These are phyloP conservation scores for Verticillium isaacii DNA, from an alignment of 2,329 filamentous ascomycete species.

Conservation along the genomic window DNA sequence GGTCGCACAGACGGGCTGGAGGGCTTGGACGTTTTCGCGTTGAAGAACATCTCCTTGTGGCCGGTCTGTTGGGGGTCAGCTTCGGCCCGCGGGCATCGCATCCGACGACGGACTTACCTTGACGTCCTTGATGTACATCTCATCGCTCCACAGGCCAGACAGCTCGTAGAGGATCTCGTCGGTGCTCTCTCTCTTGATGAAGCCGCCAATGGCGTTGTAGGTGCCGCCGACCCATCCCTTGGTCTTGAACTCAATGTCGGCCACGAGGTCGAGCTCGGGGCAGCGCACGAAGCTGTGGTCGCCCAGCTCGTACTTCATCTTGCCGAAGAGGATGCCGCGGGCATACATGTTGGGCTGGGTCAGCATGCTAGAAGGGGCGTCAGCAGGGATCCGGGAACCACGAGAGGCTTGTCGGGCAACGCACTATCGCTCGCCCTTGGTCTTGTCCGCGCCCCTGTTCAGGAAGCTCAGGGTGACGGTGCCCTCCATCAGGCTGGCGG, in stretches of 20 bases:
- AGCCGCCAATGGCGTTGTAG: constrained; percentile 92
- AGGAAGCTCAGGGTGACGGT: constrained; percentile 80
- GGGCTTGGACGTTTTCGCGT: constrained; percentile 74
- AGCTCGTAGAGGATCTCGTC: constrained; percentile 88
- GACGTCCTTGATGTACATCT: constrained; percentile 88
- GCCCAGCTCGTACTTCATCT: constrained; percentile 99
- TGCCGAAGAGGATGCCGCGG: constrained; percentile 91
- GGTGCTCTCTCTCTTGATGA: constrained; percentile 81
- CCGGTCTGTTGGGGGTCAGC: constrained; percentile 58
- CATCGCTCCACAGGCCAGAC: constrained; percentile 86
- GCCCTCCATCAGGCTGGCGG: constrained; percentile 97
- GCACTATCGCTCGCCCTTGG: constrained; percentile 81
- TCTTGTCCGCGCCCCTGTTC: constrained; percentile 65
- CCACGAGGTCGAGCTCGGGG: constrained; percentile 78
- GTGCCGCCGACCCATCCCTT: constrained; percentile 96
- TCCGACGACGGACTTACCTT: constrained; percentile 49
- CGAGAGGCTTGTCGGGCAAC: constrained; percentile 26
- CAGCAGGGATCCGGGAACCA: constrained; percentile 5
- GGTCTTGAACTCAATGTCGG: constrained; percentile 96
- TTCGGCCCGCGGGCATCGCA: background rate
- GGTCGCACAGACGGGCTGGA: constrained; percentile 70
- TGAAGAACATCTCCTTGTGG: constrained; percentile 84
- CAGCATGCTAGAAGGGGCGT: constrained; percentile 58
- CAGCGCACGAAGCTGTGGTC: constrained; percentile 93
- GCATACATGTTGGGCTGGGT: constrained; percentile 99